Conservation (phyloP, 2,329 filamentous ascomycete species). For the Dendryphion nanum region DNA sequence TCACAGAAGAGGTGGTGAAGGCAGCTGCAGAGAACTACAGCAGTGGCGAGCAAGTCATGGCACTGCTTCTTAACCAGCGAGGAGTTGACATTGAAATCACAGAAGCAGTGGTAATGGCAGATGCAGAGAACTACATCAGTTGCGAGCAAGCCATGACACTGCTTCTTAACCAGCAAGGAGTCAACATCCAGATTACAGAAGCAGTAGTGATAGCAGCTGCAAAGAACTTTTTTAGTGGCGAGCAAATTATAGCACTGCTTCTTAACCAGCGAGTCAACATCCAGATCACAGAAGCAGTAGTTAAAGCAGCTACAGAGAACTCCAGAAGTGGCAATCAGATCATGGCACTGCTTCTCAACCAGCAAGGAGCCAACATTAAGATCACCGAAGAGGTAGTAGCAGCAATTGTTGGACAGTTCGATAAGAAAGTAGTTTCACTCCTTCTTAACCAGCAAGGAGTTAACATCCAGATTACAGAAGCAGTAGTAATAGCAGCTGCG, state of each 20-base stretch:
- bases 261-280: background rate
- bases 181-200: slow-evolving; percentile 5
- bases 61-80: too few relatives aligned
- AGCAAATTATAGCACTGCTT: background rate
- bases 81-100: too few relatives aligned
- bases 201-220: slow-evolving; percentile 1
- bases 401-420: background rate
- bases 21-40: too few relatives aligned
- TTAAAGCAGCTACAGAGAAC: background rate
- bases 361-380: background rate
- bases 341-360: background rate
- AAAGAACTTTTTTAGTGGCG: background rate
- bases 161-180: too few relatives aligned
- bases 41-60: too few relatives aligned
- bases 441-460: background rate
- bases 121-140: slow-evolving; percentile 4
- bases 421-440: slow-evolving; percentile 4
- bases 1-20: too few relatives aligned
- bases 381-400: background rate
- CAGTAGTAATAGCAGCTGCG: background rate
- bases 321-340: background rate
- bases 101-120: too few relatives aligned
- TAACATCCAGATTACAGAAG: background rate
- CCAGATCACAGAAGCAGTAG: background rate
- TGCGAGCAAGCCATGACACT: slow-evolving; percentile 1